Evolutionary conservation across 345 rosid species (phyloP).

Genomic region (Viola odorata): DNA sequence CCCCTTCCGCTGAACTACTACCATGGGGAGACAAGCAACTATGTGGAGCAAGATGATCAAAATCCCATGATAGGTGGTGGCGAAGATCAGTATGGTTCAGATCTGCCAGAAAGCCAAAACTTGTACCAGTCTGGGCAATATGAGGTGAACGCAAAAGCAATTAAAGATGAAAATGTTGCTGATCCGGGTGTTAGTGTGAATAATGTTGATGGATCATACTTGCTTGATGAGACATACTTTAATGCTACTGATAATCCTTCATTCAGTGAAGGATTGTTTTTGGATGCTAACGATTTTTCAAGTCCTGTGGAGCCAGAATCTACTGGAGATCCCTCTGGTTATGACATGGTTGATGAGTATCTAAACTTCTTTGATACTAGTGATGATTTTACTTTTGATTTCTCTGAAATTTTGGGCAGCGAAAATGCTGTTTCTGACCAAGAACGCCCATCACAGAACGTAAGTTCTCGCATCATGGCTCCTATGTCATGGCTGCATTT

Average conservation of each 20-base stretch:
- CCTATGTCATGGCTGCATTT: not conserved
- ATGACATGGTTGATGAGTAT: conserved; percentile 58
- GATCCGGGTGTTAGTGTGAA: conserved; percentile 33
- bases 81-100: conserved; percentile 20
- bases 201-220: conserved; percentile 28
- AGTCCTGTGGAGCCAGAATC: conserved; percentile 34
- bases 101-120: conserved; percentile 28
- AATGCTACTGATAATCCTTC: conserved; percentile 37
- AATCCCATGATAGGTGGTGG: conserved; percentile 35
- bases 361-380: conserved; percentile 59
- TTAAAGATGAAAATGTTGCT: conserved; percentile 36
- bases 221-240: conserved; percentile 40
- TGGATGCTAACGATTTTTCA: conserved; percentile 68
- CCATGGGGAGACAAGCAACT: conserved; percentile 54
- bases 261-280: conserved; percentile 42
- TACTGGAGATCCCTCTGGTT: conserved; percentile 24
- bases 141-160: conserved; percentile 27
- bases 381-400: conserved; percentile 55
- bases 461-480: conserved; percentile 16
- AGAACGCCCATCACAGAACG: conserved; percentile 28
- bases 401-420: conserved; percentile 37
- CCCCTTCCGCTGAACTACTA: conserved; percentile 36
- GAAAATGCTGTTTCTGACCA: conserved; percentile 25
- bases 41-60: conserved; percentile 40
- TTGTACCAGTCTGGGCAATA: conserved; percentile 37